These are phyloP conservation scores for Chamaenerion angustifolium DNA, from an alignment of 345 rosid species.

Conservation along the genomic window DNA sequence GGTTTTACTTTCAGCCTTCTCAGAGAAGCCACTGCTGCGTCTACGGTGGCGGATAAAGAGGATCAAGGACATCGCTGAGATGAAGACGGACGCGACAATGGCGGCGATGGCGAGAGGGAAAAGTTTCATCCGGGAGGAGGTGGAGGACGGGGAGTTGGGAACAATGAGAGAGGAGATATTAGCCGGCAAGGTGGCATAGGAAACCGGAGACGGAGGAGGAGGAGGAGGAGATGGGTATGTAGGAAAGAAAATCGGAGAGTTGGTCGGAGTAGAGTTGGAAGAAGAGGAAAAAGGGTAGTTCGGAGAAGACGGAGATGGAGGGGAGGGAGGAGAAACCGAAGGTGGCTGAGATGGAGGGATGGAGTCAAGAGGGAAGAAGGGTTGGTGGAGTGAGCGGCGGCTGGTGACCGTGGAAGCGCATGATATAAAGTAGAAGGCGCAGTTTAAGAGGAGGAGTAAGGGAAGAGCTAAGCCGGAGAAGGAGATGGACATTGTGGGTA, in stretches of 20 bases:
- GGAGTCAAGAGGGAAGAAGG: slow-evolving; percentile 37
- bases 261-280: slow-evolving; percentile 20
- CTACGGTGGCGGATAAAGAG: slow-evolving; percentile 34
- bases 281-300: slow-evolving; percentile 44
- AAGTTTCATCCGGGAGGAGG: slow-evolving; percentile 59
- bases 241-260: slow-evolving; percentile 37
- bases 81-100: slow-evolving; percentile 26
- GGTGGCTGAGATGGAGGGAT: slow-evolving; percentile 25
- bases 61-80: slow-evolving; percentile 31
- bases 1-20: slow-evolving; percentile 31
- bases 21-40: slow-evolving; percentile 14
- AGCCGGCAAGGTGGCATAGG: slow-evolving; percentile 80
- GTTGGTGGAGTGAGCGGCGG: slow-evolving; percentile 48
- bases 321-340: slow-evolving; percentile 2
- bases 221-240: slow-evolving; percentile 59
- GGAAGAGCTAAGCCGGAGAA: slow-evolving; percentile 8
- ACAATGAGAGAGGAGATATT: slow-evolving; percentile 76
- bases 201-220: slow-evolving; percentile 49
- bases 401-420: slow-evolving; percentile 8
- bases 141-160: slow-evolving; percentile 41
- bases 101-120: slow-evolving; percentile 44
- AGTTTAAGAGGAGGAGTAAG: slow-evolving; percentile 14
- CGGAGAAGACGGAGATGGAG: slow-evolving; percentile 12
- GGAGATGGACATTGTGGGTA: slow-evolving; percentile 4
- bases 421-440: not conserved